Evolutionary conservation across 2,329 filamentous ascomycete genomes (phyloP), one percentile per base, ranked within the genome.

Genomic region (Clarireedia monteithiana): DNA sequence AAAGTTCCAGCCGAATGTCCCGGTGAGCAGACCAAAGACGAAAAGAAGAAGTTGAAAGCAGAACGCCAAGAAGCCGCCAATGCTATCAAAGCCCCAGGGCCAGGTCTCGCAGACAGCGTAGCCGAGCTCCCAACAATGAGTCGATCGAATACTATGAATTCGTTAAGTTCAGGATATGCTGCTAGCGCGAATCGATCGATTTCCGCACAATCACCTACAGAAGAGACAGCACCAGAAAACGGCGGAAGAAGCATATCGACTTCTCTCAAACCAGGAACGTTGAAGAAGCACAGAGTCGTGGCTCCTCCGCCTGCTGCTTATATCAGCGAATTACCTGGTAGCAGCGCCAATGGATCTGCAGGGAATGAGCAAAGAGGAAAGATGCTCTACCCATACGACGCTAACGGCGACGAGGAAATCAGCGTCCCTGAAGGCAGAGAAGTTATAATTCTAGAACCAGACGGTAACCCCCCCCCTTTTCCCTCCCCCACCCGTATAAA

Each of bases 1-100:
- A 99, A 97, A 73, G 94, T 97, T 0, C 91, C 94, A 0, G 88
- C 94, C 6, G 89, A 96, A 68, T 99, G 94, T 68, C 94, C 94
- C 0, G 94, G 94, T 50, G 94, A 97, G 68, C 84, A 94, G 68
- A 86, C 79, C 60, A 99, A 97, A 72, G 94, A 97, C 60, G 91
- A 96, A 66, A 91, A 86, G 75, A 99, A 96, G 77, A 95, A 91
- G 66, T 78, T 95, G 63, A 97, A 97, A 72, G 80, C 81, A 44
- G 86, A 91, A 69, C 82, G 91, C 59, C 92, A 97, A 72, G 86
- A 88, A 58, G 79, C 85, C 4, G 87, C 91, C 12, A 88, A 86
- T 54, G 61, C 62, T 1, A 50, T 64, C 12, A 65, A 63, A 49
- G 63, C 59, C 20, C 63, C 63, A n/a, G 55, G 55, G 15, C 56